Evolutionary conservation across 208 protist genomes (phyloP), one percentile per base, ranked within the genome.

Genomic region (Crithidia mellificae): DNA sequence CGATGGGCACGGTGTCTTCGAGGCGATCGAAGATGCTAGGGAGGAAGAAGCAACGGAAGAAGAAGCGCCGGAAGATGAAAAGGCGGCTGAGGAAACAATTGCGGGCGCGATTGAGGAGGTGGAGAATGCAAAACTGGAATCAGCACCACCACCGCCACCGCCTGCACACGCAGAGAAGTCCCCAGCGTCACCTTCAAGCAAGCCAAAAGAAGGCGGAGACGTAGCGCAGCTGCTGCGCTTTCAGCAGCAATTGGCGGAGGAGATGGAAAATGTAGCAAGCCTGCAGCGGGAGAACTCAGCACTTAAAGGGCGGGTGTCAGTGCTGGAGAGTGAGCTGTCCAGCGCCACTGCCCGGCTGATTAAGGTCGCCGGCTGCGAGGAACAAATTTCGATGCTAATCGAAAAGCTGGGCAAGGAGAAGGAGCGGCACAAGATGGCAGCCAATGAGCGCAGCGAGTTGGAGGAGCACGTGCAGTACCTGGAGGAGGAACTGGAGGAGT

Each of bases 241-340:
- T 43, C 85, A 94, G 57, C 75, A 73, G 36, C 74, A 84, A 53
- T 63, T 91, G 9, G 83, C 83, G 4, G 83, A 87, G 46, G 85
- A 91, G 71, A 89, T 91, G 85, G 75, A 84, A 44, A 59, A 44
- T 11, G 72, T 65, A 8, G 39, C 63, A 11, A 32, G n/a, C 25
- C 58, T 93, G 20, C 63, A 73, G 25, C 41, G 68, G 6, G 69
- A 81, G 34, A 91, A 86, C 36, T 29, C 66, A 1, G 17, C 25
- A 2, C 65, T 87, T 55, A 46, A 55, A 17, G 49, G 41, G 2
- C 68, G 69, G 24, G 49, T 87, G 24, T 56, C 30, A 7, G 22
- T 27, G 4, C 43, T 88, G 9, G 74, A 80, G 49, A 57, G 30
- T 29, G 63, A 88, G 53, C 46, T 88, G 14, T 55, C 57, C 0